Evolutionary conservation across 805 yeast species (phyloP), one percentile per base, ranked within the genome.

Genomic region (Saturnispora ahearnii): DNA sequence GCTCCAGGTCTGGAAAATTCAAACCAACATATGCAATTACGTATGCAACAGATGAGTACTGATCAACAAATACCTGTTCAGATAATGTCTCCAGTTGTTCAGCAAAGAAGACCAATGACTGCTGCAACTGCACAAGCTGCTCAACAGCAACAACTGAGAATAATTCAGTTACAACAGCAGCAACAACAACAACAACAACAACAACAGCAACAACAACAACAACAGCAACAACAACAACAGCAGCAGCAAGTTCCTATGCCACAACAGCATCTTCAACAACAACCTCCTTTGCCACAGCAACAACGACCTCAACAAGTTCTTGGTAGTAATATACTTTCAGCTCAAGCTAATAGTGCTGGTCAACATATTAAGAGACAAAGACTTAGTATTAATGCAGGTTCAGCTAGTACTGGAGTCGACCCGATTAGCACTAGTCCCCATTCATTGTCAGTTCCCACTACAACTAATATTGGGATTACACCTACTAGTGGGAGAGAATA

Each of bases 401-500:
- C 54, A 21, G 43, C 50, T 21, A 10, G 49, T 5, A 49, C 33
- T 33, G 59, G 53, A 5, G 49, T 53, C 2, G 59, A 55, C 46
- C 57, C 62, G 3, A 53, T 55, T 30, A 49, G 51, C 12, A 40
- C 52, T 11, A 24, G 51, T 13, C 46, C 56, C 4, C 45, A 31
- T 58, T 56, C 36, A 54, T 57, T 45, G 57, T 57, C 55, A 57
- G 55, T 46, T 57, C 56, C 29, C 46, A 13, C 41, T 10, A 45
- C 54, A 54, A 29, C 31, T 43, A 42, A 40, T 6, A 44, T 43
- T 44, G 48, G 49, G 9, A 32, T 38, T 24, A 29, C 45, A 22
- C 40, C 46, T 32, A 41, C 31, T 32, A 45, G 48, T 29, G 46
- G 87, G 37, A 87, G 83, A 58, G 95, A 87, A 61, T 87, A 87